Conservation (phyloP, 352 stramenopile genomes). For the Sclerospora graminicola region DNA sequence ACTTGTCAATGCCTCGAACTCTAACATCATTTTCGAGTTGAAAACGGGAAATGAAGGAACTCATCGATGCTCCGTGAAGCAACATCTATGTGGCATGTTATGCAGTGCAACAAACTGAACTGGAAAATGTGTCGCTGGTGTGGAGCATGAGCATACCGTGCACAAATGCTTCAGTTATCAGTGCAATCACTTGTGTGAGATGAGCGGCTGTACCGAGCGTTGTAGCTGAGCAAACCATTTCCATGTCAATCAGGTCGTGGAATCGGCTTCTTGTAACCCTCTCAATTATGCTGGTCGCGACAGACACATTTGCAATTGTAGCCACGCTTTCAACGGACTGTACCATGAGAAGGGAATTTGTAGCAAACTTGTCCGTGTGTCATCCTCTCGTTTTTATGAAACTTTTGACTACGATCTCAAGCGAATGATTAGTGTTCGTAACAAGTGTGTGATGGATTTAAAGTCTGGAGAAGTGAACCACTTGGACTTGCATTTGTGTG, state of each 20-base stretch:
- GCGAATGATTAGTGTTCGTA: slow-evolving; percentile 20
- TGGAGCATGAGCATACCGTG: slow-evolving; percentile 17
- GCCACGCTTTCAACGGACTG: slow-evolving; percentile 16
- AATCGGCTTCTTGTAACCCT: too few species aligned
- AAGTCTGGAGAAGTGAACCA: slow-evolving; percentile 13
- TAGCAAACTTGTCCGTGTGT: slow-evolving; percentile 21
- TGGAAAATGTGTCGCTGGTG: slow-evolving; percentile 21
- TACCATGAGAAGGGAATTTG: slow-evolving; percentile 31
- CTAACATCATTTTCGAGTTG: slow-evolving; percentile 12
- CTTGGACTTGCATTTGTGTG: slow-evolving; percentile 14
- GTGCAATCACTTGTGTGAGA: slow-evolving; percentile 25
- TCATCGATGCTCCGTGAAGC: slow-evolving; percentile 26
- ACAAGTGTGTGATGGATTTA: slow-evolving; percentile 6
- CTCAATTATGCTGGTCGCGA: not conserved
- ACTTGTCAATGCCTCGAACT: slow-evolving; percentile 23
- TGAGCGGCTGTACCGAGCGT: slow-evolving; percentile 19
- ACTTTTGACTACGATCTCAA: slow-evolving; percentile 30
- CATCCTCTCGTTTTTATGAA: slow-evolving; percentile 23
- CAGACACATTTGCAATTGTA: slow-evolving; percentile 21
- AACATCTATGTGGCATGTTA: slow-evolving; percentile 19
- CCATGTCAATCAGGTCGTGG: too few species aligned
- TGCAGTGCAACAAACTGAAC: slow-evolving; percentile 25
- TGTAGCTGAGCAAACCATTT: slow-evolving; percentile 33
- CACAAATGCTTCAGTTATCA: slow-evolving; percentile 27
- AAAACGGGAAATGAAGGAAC: slow-evolving; percentile 14